Conservation (phyloP, 73 alveolate genomes). For the Paramecium caudatum region DNA sequence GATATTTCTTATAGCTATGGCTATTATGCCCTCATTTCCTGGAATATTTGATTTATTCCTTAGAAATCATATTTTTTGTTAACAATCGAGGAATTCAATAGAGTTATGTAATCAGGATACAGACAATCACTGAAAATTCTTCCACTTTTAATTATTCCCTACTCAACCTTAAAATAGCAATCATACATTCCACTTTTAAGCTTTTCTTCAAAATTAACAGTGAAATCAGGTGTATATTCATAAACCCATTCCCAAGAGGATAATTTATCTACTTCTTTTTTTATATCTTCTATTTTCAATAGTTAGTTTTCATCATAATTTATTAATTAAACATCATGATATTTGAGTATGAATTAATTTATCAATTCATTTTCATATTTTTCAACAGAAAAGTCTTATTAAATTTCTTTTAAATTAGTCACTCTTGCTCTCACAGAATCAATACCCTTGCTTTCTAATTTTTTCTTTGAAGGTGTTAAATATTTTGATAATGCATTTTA, state of each 20-base stretch:
- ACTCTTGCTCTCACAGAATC: conserved; percentile 91
- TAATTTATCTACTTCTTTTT: conserved; percentile 79
- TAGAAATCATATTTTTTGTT: conserved; percentile 69
- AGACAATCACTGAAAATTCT: conserved; percentile 78
- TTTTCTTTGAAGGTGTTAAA: conserved; percentile 88
- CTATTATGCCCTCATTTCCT: background rate
- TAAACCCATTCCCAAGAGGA: conserved; percentile 91
- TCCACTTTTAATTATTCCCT: conserved; percentile 69
- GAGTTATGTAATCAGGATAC: conserved; percentile 77
- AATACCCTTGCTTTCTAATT: conserved; percentile 91
- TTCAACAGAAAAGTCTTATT: conserved; percentile 78
- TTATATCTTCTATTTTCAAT: conserved; percentile 76
- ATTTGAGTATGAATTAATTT: conserved; percentile 65
- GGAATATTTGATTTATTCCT: background rate
- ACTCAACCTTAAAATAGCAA: conserved; percentile 81
- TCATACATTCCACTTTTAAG: conserved; percentile 92
- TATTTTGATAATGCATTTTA: conserved; percentile 80
- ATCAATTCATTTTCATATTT: conserved; percentile 73
- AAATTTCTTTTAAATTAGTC: conserved; percentile 78
- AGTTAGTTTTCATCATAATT: conserved; percentile 72
- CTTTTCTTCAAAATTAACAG: conserved; percentile 84
- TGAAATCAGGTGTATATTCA: conserved; percentile 90
- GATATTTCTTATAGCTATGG: background rate
- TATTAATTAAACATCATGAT: conserved; percentile 49
- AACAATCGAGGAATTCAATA: conserved; percentile 53